These are phyloP conservation scores for Gynochthodes officinalis DNA, from an alignment of 257 asterid species.

Conservation along the genomic window DNA sequence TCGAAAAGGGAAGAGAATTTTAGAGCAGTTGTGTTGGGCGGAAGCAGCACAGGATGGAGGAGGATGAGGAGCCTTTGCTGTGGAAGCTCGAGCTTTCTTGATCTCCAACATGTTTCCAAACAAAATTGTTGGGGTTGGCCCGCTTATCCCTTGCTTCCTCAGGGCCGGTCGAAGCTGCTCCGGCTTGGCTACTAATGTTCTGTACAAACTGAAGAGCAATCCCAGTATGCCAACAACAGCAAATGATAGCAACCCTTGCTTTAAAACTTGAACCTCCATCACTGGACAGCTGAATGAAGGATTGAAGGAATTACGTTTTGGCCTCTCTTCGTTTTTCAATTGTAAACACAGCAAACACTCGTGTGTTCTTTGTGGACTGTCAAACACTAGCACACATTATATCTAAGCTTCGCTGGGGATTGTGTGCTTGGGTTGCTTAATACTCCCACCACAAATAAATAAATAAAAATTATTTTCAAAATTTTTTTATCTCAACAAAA, in stretches of 20 bases:
- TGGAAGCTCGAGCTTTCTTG: slow-evolving; percentile 32
- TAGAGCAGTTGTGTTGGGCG: slow-evolving; percentile 29
- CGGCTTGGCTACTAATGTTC: slow-evolving; percentile 33
- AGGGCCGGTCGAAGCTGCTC: slow-evolving; percentile 24
- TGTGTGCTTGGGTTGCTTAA: no score
- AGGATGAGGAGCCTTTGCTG: neutral
- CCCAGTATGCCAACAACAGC: slow-evolving; percentile 3
- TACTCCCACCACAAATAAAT: no score
- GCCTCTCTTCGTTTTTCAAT: neutral
- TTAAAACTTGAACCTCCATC: neutral
- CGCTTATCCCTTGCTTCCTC: slow-evolving; percentile 46
- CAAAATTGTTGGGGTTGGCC: slow-evolving; percentile 45
- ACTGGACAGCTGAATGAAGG: neutral
- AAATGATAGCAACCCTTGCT: neutral
- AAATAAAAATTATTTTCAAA: no score
- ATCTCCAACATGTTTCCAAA: slow-evolving; percentile 50
- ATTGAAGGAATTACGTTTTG: neutral
- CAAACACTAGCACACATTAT: no score
- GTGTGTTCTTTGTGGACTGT: no score
- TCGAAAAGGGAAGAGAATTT: slow-evolving; percentile 38
- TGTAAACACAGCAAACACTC: no score
- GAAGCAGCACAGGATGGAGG: slow-evolving; percentile 9
- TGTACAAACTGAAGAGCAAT: slow-evolving; percentile 16
- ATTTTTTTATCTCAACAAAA: no score
- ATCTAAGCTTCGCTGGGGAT: no score